A percentile compares a stretch with the other conserved stretches of the same genome.
Evolutionary conservation across 306 rosid genomes (phyloP).

Genomic region (Lablab purpureus): DNA sequence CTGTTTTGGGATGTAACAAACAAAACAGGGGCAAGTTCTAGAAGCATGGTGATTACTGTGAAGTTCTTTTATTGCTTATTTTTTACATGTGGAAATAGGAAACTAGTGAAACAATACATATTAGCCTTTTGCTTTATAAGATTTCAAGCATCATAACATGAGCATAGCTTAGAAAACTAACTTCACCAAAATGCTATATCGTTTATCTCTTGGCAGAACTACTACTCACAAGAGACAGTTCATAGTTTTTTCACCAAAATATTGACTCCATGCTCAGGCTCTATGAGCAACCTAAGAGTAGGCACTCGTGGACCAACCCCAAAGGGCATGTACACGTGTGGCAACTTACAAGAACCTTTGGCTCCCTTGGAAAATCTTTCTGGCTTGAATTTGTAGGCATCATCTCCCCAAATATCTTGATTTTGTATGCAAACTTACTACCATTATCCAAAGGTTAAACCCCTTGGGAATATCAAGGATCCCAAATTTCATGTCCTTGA

Average conservation of each 20-base stretch:
- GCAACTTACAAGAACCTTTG: conserved; percentile 44
- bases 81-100: background rate
- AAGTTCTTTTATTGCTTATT: background rate
- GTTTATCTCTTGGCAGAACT: background rate
- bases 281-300: conserved; percentile 35
- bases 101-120: background rate
- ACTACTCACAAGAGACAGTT: background rate
- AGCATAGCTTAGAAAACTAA: too few relatives aligned
- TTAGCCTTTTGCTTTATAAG: background rate
- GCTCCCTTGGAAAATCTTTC: conserved; percentile 51
- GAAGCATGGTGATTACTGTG: background rate
- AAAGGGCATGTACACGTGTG: conserved; percentile 52
- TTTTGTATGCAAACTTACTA: conserved; percentile 35
- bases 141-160: background rate
- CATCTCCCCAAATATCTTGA: conserved; percentile 46
- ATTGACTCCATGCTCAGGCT: conserved; percentile 55
- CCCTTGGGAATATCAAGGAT: conserved; percentile 42
- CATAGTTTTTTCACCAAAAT: conserved; percentile 49
- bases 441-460: conserved; percentile 34
- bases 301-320: conserved; percentile 54
- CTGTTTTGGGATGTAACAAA: background rate
- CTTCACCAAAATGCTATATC: background rate
- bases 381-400: conserved; percentile 47
- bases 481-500: conserved; percentile 38
- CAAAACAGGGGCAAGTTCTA: background rate